Percentiles rank a stretch among this genome's conserved stretches.
These are phyloP conservation scores for Pseudomonodictys pantanalensis DNA, from an alignment of 495 filamentous ascomycete genomes.

Conservation along the genomic window DNA sequence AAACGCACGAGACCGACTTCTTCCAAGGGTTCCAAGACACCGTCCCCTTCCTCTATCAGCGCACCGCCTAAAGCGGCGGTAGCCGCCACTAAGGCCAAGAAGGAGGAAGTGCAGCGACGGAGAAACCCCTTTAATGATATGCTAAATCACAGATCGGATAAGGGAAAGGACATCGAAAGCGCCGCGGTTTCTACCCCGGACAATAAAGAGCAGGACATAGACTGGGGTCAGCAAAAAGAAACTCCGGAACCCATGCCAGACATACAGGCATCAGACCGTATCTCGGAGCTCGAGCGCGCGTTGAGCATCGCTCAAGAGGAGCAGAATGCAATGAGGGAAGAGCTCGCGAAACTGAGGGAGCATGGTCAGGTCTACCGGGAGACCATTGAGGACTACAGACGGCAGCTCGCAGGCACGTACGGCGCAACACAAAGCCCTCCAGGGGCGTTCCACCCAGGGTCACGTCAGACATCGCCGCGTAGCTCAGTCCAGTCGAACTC, in stretches of 20 bases:
- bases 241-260: slow-evolving; percentile 4
- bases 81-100: slow-evolving; percentile 20
- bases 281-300: slow-evolving; percentile 30
- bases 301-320: slow-evolving; percentile 14
- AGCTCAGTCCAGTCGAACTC: neutral
- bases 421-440: neutral
- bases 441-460: neutral
- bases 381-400: slow-evolving; percentile 21
- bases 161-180: slow-evolving; percentile 3
- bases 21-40: slow-evolving; percentile 14
- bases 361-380: slow-evolving; percentile 19
- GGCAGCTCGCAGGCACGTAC: slow-evolving; percentile 12
- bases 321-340: slow-evolving; percentile 26
- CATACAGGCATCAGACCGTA: slow-evolving; percentile 6
- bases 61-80: slow-evolving; percentile 28
- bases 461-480: slow-evolving; percentile 2
- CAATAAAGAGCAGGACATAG: slow-evolving; percentile 1
- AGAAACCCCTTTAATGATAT: slow-evolving; percentile 31
- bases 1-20: slow-evolving; percentile 18
- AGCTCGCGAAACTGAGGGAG: slow-evolving; percentile 18
- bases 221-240: neutral
- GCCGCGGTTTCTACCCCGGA: neutral
- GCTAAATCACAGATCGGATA: slow-evolving; percentile 13
- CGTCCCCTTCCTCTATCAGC: slow-evolving; percentile 15
- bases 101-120: slow-evolving; percentile 29